Base-by-base conservation (phyloP, 331 rosid species). In the Rosa hybrid region DNA sequence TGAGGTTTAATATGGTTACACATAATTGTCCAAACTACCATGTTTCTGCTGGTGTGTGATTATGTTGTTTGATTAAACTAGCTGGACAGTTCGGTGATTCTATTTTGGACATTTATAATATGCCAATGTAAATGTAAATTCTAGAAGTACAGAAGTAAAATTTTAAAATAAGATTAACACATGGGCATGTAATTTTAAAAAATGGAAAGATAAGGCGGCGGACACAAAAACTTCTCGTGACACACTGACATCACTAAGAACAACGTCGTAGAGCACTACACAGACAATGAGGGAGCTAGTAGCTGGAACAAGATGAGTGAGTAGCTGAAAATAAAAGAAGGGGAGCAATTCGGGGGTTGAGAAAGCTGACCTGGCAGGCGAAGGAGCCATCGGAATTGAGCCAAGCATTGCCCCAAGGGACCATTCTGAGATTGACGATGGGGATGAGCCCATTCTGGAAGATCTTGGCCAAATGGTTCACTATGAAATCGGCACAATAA, bases 341-440 rank as follows among this genome's bases (percentile, higher is more conserved):
- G 12, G 21, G 63, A 12, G 38, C 13, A 42, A 39, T 12, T 27
- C 1, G 63, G 59, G 25, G 12, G 25, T 4, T 39, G 3, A 60
- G 57, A 54, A 60, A 5, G n/a, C 20, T 2, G 18, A 91, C 98
- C 98, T 94, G 97, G 80, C 97, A 91, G 83, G 74, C 1, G 72
- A 85, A 34, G 78, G 89, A 56, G 78, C 86, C 91, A 80, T 90
- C 64, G n/a, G 92, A 78, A 21, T 87, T 64, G 84, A 87, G 72
- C 89, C 84, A 77, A 71, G 99, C 90, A 18, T 95, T 95, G 18
- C 98, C 98, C 98, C 98, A 95, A 25, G 98, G 98, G 38, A 89
- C 30, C 96, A 95, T 10, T 64, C 94, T 87, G 84, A 95, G 98
- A 79, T 91, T 72, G 20, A 92, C 87, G 83, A 86, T 45, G 83